Percentiles rank a stretch among this genome's conserved stretches.
Evolutionary conservation across 1,139 yeast species (phyloP).

Genomic region (Sugiyamaella castrensis): DNA sequence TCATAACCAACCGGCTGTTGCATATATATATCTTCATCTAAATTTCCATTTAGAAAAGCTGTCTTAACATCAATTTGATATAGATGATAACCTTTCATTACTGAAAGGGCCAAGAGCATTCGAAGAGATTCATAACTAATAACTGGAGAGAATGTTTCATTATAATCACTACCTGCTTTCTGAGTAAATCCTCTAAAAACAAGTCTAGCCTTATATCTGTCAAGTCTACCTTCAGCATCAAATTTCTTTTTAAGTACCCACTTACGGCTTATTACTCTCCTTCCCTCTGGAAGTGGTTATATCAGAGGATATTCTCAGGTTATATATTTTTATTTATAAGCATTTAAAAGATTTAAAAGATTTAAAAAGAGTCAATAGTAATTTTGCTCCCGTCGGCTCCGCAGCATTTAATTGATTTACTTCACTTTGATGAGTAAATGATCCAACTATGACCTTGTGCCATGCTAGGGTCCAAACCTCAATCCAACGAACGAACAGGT

Average conservation of each 20-base stretch:
- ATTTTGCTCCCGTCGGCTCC: no score
- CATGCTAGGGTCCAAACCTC: no score
- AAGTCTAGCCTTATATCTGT: slow-evolving; percentile 4
- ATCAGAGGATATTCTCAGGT: no score
- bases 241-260: background rate
- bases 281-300: background rate
- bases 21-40: slow-evolving; percentile 4
- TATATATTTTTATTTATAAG: no score
- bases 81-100: background rate
- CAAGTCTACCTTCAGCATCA: slow-evolving; percentile 1
- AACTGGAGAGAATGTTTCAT: slow-evolving; percentile 5
- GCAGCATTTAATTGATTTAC: no score
- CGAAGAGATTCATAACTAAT: background rate
- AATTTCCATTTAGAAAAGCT: slow-evolving; percentile 2
- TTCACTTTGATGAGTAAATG: no score
- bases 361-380: no score
- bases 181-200: slow-evolving; percentile 7
- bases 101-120: background rate
- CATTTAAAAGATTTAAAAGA: no score
- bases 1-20: slow-evolving; percentile 1
- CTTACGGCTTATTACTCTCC: background rate
- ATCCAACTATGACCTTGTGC: no score
- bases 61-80: slow-evolving; percentile 9
- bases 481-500: no score
- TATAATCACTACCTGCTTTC: background rate